These are phyloP conservation scores for Colletotrichum lupini DNA, from an alignment of 2,329 filamentous ascomycete genomes.

Conservation along the genomic window DNA sequence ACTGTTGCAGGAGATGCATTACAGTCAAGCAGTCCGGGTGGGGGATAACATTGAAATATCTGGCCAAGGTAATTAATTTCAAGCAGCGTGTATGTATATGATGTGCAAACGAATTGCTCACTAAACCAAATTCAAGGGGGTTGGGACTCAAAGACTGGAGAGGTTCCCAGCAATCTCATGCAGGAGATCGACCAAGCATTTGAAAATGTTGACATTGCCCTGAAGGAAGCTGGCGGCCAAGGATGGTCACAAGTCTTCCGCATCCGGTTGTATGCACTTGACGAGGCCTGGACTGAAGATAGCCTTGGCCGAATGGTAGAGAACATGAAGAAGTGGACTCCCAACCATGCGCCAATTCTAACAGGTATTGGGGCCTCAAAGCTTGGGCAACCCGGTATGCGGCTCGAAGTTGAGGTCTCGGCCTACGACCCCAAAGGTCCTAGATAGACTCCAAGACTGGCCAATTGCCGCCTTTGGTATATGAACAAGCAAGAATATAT, in stretches of 20 bases:
- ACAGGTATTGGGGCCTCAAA: constrained; percentile 53
- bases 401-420: constrained; percentile 58
- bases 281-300: constrained; percentile 40
- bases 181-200: constrained; percentile 56
- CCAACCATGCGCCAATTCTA: constrained; percentile 55
- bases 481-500: too few species aligned
- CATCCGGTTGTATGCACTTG: constrained; percentile 50
- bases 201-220: constrained; percentile 55
- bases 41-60: constrained; percentile 51
- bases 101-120: neutral
- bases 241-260: constrained; percentile 59
- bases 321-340: constrained; percentile 53
- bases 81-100: too few species aligned
- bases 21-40: constrained; percentile 53
- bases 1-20: constrained; percentile 44
- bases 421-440: constrained; percentile 38
- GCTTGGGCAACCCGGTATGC: constrained; percentile 53
- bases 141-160: constrained; percentile 30
- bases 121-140: neutral
- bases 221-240: constrained; percentile 58
- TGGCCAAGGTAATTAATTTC: constrained; percentile 43
- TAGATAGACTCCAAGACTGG: neutral
- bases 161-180: constrained; percentile 44
- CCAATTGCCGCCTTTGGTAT: too few species aligned
- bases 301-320: constrained; percentile 43